Evolutionary conservation across 345 rosid genomes (phyloP).

Genomic region (Boechera stricta): DNA sequence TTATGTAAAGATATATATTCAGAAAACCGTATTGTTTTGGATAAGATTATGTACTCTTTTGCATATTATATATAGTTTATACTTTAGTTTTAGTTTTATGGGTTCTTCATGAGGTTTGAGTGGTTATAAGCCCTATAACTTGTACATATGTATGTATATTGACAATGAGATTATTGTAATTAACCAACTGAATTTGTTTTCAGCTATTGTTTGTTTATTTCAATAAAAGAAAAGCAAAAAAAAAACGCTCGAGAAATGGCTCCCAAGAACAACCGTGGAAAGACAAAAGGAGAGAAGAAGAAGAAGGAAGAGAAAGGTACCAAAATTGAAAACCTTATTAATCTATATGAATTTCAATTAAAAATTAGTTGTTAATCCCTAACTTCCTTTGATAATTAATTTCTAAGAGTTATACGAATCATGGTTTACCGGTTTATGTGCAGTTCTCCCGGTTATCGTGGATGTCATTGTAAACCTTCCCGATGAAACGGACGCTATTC

Average conservation of each 20-base stretch:
- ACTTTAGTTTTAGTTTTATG: background rate
- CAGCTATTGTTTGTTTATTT: conserved; percentile 28
- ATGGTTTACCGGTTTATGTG: conserved; percentile 39
- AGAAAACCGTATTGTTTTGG: conserved; percentile 20
- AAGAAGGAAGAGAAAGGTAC: conserved; percentile 96
- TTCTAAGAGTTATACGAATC: background rate
- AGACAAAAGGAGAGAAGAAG: conserved; percentile 93
- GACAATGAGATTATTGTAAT: conserved; percentile 24
- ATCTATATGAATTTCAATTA: background rate
- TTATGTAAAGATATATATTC: background rate
- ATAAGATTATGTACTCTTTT: conserved; percentile 14
- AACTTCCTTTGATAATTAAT: background rate
- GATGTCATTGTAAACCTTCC: conserved; percentile 88
- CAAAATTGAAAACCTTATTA: background rate
- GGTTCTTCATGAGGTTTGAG: conserved; percentile 26
- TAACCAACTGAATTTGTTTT: conserved; percentile 9
- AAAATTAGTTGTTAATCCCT: background rate
- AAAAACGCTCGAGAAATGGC: conserved; percentile 65
- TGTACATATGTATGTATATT: conserved; percentile 1
- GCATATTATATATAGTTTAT: background rate
- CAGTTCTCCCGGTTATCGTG: conserved; percentile 91
- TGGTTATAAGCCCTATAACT: background rate
- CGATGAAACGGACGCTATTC: conserved; percentile 69
- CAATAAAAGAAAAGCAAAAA: conserved; percentile 31
- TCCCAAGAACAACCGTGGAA: conserved; percentile 91